Evolutionary conservation across 192 early-diverging fungal genomes (phyloP), one percentile per base, ranked within the genome.

Genomic region (Coemansia sp.): DNA sequence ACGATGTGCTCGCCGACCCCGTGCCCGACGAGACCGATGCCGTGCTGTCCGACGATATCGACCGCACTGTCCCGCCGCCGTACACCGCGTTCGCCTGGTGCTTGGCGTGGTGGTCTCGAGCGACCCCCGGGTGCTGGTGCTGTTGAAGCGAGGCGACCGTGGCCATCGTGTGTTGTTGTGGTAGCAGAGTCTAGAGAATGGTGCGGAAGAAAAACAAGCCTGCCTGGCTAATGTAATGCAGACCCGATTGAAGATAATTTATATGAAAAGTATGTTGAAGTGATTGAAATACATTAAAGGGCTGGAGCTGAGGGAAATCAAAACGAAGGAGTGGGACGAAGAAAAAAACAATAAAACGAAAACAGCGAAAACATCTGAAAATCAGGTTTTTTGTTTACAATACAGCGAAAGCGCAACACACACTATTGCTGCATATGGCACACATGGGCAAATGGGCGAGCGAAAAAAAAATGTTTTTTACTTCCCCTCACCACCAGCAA

Each of bases 31-130:
- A 62, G 2, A 54, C 19, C 0, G 51, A 54, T 1, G 66, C 59
- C 1, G 76, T 75, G 61, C 65, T 64, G 42, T 59, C 74, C 2
- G 77, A 71, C 11, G 65, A 61, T 32, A 71, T 60, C 17, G 74
- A 61, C 49, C 70, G 73, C 16, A 65, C 67, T 0, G 72, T 68
- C 5, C 54, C 49, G 49, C 65, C 64, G 12, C 11, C 39, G 32
- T 32, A 32, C 32, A 32, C 42, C 40, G 20, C 1, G 11, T 54
- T 25, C 51, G 17, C 0, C 6, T 39, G 22, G 55, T 32, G 17
- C 20, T 57, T 17, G 61, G 13, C 38, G 13, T 51, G 62, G n/a
- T 64, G 13, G 48, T n/a, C 48, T 17, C 17, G 48, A 12, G 0
- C 32, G 4, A 32, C 19, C 5, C 49, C 40, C 11, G 38, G 40